Percentiles rank a stretch among this genome's conserved stretches.
Evolutionary conservation across 2,329 filamentous ascomycete species (phyloP).

Genomic region (Fusarium nygamai): DNA sequence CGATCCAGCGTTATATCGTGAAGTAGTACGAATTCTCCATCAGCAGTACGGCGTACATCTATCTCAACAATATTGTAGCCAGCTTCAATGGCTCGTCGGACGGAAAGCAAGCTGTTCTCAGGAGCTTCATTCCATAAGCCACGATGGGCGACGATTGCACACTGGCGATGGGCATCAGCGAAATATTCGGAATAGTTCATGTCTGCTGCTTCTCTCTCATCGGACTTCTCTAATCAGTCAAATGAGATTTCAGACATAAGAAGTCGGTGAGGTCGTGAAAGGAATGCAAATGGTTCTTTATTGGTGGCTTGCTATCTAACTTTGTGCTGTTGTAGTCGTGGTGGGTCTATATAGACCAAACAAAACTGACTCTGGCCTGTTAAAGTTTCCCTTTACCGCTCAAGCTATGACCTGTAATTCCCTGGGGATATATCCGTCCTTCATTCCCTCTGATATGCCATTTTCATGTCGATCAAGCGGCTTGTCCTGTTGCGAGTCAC

Average conservation of each 20-base stretch:
- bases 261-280: neutral
- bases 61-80: neutral
- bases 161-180: neutral
- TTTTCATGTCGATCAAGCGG: accelerated
- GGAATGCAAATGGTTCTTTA: neutral
- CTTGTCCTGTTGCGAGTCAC: neutral
- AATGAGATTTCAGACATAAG: neutral
- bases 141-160: neutral
- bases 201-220: neutral
- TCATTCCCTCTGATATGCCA: neutral
- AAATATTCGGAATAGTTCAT: neutral
- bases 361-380: neutral
- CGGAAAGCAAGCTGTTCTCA: neutral
- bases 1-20: neutral
- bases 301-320: neutral
- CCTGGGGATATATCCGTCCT: too few species aligned
- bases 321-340: neutral
- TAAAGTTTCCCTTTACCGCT: too few species aligned
- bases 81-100: neutral
- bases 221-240: too few species aligned
- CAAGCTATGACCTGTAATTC: too few species aligned
- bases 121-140: neutral
- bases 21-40: neutral
- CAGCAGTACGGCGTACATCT: neutral
- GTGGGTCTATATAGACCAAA: neutral